Evolutionary conservation across 305 asterid genomes (phyloP).

Genomic region (Ruellia speciosa): DNA sequence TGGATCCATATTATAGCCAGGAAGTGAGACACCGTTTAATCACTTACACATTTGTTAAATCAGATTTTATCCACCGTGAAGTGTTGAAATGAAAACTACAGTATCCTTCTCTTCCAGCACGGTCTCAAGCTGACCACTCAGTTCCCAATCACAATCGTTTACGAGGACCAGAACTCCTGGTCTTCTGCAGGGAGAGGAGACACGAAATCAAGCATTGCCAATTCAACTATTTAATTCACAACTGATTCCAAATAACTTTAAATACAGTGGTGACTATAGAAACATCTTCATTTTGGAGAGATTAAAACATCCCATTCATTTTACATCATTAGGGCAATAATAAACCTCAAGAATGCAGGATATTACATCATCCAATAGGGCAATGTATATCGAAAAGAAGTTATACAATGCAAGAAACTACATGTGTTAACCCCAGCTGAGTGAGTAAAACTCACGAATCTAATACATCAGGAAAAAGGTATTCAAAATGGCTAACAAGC

Average conservation of each 20-base stretch:
- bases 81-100: conserved; percentile 80
- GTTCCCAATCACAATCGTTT: conserved; percentile 92
- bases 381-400: too few species aligned
- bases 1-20: too few species aligned
- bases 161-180: conserved; percentile 90
- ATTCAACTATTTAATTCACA: too few species aligned
- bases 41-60: neutral
- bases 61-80: conserved; percentile 68
- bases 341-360: neutral
- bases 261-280: neutral
- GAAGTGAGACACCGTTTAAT: neutral
- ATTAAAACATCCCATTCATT: neutral
- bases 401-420: neutral
- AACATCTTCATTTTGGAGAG: conserved; percentile 1
- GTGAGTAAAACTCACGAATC: neutral
- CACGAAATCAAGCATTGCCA: neutral
- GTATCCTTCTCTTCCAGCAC: conserved; percentile 69
- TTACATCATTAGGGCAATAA: neutral
- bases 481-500: neutral
- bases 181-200: conserved; percentile 47
- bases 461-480: neutral
- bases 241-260: neutral
- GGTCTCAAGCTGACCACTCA: conserved; percentile 81
- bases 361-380: neutral
- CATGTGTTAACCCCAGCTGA: neutral